A percentile compares a stretch with the other conserved stretches of the same genome.
These are phyloP conservation scores for Plicaturopsis crispa DNA, from an alignment of 768 basidiomycete species.

Conservation along the genomic window DNA sequence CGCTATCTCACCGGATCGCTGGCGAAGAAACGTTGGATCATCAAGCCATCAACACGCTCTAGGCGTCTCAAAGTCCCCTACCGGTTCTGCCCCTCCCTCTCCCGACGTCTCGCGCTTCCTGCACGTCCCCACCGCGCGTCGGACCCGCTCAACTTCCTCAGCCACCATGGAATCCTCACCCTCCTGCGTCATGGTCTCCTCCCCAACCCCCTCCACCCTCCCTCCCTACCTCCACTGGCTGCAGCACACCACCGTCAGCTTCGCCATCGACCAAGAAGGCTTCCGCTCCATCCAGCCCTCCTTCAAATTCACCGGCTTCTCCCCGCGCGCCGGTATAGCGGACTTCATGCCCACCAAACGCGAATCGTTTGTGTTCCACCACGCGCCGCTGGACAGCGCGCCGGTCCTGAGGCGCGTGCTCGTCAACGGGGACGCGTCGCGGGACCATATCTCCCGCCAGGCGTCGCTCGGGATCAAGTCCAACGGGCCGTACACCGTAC, in stretches of 20 bases:
- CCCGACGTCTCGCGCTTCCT: background rate
- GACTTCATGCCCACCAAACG: slow-evolving; percentile 59
- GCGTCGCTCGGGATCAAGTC: slow-evolving; percentile 61
- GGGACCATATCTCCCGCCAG: slow-evolving; percentile 72
- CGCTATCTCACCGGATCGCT: background rate
- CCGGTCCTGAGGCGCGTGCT: slow-evolving; percentile 69
- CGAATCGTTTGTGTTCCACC: slow-evolving; percentile 63
- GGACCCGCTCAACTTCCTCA: background rate
- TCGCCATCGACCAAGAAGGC: slow-evolving; percentile 82
- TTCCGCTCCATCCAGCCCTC: slow-evolving; percentile 56
- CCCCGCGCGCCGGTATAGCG: slow-evolving; percentile 32
- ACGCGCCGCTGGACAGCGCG: slow-evolving; percentile 55
- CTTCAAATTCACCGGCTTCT: slow-evolving; percentile 52
- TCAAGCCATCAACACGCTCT: background rate
- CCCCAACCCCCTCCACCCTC: background rate
- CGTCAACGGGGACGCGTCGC: slow-evolving; percentile 55
- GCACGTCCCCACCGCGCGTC: background rate
- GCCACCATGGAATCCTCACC: background rate
- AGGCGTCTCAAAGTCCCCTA: background rate
- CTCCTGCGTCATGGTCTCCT: background rate
- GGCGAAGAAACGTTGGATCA: background rate
- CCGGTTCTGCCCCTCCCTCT: background rate
- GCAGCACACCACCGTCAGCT: slow-evolving; percentile 41
- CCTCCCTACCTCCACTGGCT: slow-evolving; percentile 45
- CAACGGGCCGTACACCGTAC: slow-evolving; percentile 71